Evolutionary conservation across 352 stramenopile species (phyloP).

Genomic region (Phytophthora pinifolia): DNA sequence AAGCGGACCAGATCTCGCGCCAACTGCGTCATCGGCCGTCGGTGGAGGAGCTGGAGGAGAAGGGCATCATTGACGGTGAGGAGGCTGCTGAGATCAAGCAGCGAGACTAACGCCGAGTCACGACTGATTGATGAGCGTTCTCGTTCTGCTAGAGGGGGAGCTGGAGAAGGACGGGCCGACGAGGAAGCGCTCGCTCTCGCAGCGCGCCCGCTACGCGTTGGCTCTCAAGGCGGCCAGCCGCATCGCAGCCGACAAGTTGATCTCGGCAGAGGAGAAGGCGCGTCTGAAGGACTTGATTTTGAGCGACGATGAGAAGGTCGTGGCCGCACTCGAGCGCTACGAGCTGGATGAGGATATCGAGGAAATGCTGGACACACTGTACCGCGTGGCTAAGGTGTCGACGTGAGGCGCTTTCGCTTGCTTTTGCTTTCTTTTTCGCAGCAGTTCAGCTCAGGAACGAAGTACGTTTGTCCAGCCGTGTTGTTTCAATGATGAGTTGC

Average conservation of each 20-base stretch:
- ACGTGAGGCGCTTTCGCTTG: constrained; percentile 17
- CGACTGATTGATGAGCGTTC: constrained; percentile 21
- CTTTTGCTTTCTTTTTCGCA: constrained; percentile 15
- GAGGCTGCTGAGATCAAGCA: constrained; percentile 9
- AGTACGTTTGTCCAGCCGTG: no score
- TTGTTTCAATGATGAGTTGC: constrained; percentile 18
- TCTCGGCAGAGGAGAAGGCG: constrained; percentile 73
- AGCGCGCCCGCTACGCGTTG: constrained; percentile 73
- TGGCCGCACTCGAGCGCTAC: constrained; percentile 80
- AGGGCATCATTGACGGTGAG: constrained; percentile 73
- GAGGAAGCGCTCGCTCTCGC: constrained; percentile 55
- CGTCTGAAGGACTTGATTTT: constrained; percentile 85
- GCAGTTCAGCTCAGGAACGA: constrained; percentile 3
- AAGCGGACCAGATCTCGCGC: constrained; percentile 63
- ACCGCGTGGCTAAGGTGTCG: constrained; percentile 67
- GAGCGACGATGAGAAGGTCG: constrained; percentile 73
- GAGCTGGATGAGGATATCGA: constrained; percentile 83
- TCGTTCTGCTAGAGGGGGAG: constrained; percentile 60
- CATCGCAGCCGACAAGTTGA: constrained; percentile 82
- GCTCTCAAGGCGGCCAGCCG: constrained; percentile 76
- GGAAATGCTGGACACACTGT: constrained; percentile 84
- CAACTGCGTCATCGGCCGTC: constrained; percentile 73
- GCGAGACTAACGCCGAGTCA: constrained; percentile 4
- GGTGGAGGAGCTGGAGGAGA: constrained; percentile 71
- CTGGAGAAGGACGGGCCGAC: constrained; percentile 43